These are phyloP conservation scores for Ettlia oleoabundans DNA, from an alignment of 139 green algal species.

Conservation along the genomic window DNA sequence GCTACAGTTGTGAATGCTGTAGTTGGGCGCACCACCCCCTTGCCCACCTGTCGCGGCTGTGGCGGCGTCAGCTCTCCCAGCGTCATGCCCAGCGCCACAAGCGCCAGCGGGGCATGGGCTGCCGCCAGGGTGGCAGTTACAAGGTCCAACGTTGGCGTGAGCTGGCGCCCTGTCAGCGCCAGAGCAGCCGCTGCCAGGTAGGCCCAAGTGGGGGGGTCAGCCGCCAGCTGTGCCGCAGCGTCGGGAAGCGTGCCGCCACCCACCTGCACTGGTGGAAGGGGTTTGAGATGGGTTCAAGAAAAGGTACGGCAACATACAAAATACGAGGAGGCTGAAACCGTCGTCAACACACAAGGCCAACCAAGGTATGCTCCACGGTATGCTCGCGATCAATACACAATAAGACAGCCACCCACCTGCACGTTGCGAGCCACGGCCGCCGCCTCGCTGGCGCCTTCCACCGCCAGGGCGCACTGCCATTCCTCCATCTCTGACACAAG, in stretches of 20 bases:
- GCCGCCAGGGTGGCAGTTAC: slow-evolving; percentile 21
- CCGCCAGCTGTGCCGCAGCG: slow-evolving; percentile 19
- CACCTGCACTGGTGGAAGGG: too few species aligned
- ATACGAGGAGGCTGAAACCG: too few species aligned
- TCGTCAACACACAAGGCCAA: too few species aligned
- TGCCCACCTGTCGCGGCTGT: slow-evolving; percentile 26
- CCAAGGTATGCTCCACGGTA: too few species aligned
- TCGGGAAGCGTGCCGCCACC: neutral
- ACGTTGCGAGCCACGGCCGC: slow-evolving; percentile 64
- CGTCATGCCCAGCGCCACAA: slow-evolving; percentile 35
- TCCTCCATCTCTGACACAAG: slow-evolving; percentile 67
- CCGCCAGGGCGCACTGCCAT: slow-evolving; percentile 74
- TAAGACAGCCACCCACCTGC: slow-evolving; percentile 41
- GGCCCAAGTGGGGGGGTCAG: slow-evolving; percentile 38
- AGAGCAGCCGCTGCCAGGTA: slow-evolving; percentile 26
- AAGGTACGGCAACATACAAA: too few species aligned
- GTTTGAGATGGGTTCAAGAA: too few species aligned
- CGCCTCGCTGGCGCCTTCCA: slow-evolving; percentile 69
- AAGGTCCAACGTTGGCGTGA: slow-evolving; percentile 36
- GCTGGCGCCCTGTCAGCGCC: slow-evolving; percentile 4
- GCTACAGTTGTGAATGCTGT: too few species aligned
- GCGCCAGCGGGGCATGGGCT: slow-evolving; percentile 40
- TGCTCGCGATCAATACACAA: too few species aligned
- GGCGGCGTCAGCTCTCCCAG: slow-evolving; percentile 4
- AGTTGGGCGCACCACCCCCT: neutral